Evolutionary conservation across 2,329 filamentous ascomycete genomes (phyloP), one percentile per base, ranked within the genome.

Genomic region (Calonectria multiphialidica): DNA sequence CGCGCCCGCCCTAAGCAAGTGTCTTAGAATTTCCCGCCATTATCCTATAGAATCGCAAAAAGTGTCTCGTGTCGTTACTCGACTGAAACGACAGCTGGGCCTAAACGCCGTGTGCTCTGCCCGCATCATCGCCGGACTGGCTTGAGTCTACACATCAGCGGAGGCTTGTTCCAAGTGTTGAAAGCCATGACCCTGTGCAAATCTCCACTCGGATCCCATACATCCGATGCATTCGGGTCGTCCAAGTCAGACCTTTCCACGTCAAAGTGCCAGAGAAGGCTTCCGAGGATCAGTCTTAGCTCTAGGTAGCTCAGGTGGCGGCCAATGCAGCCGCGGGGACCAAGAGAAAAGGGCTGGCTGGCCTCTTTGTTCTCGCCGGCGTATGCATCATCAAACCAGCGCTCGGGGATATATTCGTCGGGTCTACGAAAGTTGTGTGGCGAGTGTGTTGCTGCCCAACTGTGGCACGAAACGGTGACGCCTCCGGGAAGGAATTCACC

Each of bases 291-390:
- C 6, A 88, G 77, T 5, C 88, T 82, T 83, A 89, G 87, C 75
- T 90, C 87, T 23, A 85, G 81, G 62, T 87, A 88, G 3, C 87
- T 87, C 44, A 90, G 80, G 69, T 88, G 88, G 72, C 82, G 82
- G 2, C 88, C 88, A 28, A 90, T 82, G 70, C 88, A 90, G 55
- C 88, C 87, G 2, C 88, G 80, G 7, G 88, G 85, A 0, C 88
- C 87, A 3, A 86, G 64, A 2, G 84, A 84, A 70, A 90, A 89
- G 1, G 88, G 86, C 77, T 89, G 85, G 61, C 87, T 81, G 2
- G 83, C 84, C 0, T 85, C 84, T 50, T 81, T 81, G 40, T 82
- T 82, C 73, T 90, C 88, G 28, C 66, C 72, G 3, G 77, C 78
- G 74, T 85, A 89, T 81, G 62, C 83, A 12, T 80, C 75, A 23